Evolutionary conservation across 345 rosid species (phyloP).

Genomic region (Citrus reticulata): DNA sequence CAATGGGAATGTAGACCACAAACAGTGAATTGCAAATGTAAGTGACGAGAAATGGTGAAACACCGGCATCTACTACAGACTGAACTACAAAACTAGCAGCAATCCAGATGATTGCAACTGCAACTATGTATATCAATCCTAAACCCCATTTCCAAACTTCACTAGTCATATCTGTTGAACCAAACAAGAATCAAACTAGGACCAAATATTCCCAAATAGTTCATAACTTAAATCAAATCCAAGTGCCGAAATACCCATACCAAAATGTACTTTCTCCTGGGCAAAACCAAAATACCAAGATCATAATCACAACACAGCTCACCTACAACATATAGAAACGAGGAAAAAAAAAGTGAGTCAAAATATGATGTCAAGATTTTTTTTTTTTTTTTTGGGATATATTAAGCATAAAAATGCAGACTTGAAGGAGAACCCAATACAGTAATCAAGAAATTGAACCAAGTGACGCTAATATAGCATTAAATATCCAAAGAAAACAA

Average conservation of each 20-base stretch:
- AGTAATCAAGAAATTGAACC: conserved; percentile 1
- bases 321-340: background rate
- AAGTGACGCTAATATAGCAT: background rate
- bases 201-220: conserved; percentile 10
- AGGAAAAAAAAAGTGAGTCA: background rate
- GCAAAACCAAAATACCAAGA: background rate
- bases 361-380: background rate
- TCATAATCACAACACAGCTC: background rate
- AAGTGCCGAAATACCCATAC: background rate
- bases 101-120: conserved; percentile 90
- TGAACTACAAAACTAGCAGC: conserved; percentile 96
- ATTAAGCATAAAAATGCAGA: background rate
- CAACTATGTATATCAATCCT: conserved; percentile 70
- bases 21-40: conserved; percentile 93
- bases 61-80: conserved; percentile 85
- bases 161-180: conserved; percentile 38
- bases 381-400: background rate
- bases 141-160: conserved; percentile 72
- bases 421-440: background rate
- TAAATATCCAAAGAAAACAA: background rate
- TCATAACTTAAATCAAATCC: conserved; percentile 10
- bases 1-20: conserved; percentile 73
- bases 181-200: conserved; percentile 6
- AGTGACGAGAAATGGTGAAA: conserved; percentile 85
- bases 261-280: background rate